phyloP scores from a whole-genome alignment of 306 rosid genomes.

The Argentina anserina region DNA sequence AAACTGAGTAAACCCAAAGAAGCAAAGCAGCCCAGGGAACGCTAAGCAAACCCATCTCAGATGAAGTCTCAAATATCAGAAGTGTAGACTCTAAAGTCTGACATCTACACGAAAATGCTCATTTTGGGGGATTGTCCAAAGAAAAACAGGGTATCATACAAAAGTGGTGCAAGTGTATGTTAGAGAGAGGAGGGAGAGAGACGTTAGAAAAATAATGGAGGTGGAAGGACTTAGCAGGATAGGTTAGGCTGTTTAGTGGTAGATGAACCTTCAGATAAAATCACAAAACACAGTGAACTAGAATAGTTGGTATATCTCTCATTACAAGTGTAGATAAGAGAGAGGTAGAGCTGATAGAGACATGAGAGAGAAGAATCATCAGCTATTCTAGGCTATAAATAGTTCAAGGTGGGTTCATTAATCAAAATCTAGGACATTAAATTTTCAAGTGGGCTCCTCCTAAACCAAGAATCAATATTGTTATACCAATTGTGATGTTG shows the following conservation, averaged over 20 bases:
- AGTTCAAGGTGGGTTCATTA: background rate
- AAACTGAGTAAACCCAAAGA: slow-evolving; percentile 34
- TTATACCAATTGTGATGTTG: background rate
- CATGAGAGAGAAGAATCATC: slow-evolving; percentile 11
- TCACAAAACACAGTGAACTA: slow-evolving; percentile 34
- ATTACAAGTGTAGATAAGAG: slow-evolving; percentile 27
- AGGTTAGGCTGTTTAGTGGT: slow-evolving; percentile 36
- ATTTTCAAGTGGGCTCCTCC: slow-evolving; percentile 9
- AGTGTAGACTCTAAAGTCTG: slow-evolving; percentile 8
- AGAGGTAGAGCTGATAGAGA: slow-evolving; percentile 22
- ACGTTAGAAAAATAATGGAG: slow-evolving; percentile 16
- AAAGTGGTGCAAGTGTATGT: background rate
- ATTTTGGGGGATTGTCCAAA: slow-evolving; percentile 18
- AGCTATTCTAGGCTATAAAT: slow-evolving; percentile 1
- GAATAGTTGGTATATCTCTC: slow-evolving; percentile 18
- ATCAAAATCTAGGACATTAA: background rate
- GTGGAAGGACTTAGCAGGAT: slow-evolving; percentile 20
- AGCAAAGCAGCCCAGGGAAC: slow-evolving; percentile 28
- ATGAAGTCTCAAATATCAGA: slow-evolving; percentile 10
- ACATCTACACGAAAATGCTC: slow-evolving; percentile 20
- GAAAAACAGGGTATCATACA: slow-evolving; percentile 15
- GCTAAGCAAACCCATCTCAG: slow-evolving; percentile 50
- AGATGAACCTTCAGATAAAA: slow-evolving; percentile 37
- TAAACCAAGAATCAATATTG: background rate
- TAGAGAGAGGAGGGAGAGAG: slow-evolving; percentile 5